Conservation (phyloP, 805 yeast genomes). For the Torulaspora delbrueckii region DNA sequence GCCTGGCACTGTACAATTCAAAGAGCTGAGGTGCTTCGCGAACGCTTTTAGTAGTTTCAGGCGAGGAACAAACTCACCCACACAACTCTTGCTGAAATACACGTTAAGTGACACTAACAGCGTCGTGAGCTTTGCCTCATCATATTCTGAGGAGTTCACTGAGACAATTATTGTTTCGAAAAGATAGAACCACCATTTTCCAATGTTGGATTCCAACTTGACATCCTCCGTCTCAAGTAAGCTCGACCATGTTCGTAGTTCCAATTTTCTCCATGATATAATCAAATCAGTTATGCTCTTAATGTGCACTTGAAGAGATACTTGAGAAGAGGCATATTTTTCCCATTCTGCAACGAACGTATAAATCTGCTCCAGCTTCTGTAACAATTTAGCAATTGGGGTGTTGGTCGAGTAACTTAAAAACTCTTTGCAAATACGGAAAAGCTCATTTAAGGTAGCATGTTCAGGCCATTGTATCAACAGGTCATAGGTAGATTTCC, state of each 20-base stretch:
- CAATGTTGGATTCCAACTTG: slow-evolving; percentile 44
- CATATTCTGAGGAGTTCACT: slow-evolving; percentile 34
- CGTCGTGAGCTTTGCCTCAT: slow-evolving; percentile 20
- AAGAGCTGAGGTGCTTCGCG: slow-evolving; percentile 43
- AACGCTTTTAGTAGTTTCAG: slow-evolving; percentile 62
- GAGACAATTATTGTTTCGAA: slow-evolving; percentile 71
- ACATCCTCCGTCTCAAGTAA: slow-evolving; percentile 63
- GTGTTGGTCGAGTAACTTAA: slow-evolving; percentile 55
- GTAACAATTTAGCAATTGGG: slow-evolving; percentile 72
- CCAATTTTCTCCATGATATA: slow-evolving; percentile 87
- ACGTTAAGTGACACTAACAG: slow-evolving; percentile 60
- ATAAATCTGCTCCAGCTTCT: slow-evolving; percentile 81
- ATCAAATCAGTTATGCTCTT: slow-evolving; percentile 61
- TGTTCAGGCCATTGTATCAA: slow-evolving; percentile 89
- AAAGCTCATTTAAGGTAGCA: slow-evolving; percentile 71
- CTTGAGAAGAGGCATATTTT: slow-evolving; percentile 77
- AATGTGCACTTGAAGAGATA: slow-evolving; percentile 53
- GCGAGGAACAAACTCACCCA: slow-evolving; percentile 67
- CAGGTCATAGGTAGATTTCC: slow-evolving; percentile 43
- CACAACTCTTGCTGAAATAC: slow-evolving; percentile 68
- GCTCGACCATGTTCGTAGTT: slow-evolving; percentile 78
- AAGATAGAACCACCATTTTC: slow-evolving; percentile 89
- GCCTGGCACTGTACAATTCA: slow-evolving; percentile 28
- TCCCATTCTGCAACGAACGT: slow-evolving; percentile 89
- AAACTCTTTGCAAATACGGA: slow-evolving; percentile 61